Evolutionary conservation across 1,139 yeast species (phyloP), one percentile per base, ranked within the genome.

Genomic region (Taphrina wiesneri): DNA sequence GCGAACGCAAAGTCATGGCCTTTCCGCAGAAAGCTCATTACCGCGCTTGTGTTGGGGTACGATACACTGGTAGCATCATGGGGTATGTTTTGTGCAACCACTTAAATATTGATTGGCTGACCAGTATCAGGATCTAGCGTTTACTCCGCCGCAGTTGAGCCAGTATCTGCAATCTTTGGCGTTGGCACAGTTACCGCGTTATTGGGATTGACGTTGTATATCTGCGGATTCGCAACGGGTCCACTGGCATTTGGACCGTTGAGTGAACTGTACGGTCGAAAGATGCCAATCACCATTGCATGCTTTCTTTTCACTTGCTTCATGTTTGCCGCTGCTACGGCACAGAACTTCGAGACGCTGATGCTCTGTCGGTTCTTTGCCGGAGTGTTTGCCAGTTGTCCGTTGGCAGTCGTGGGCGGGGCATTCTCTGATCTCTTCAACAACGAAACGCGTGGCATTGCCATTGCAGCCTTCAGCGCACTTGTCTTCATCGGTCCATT

Each of bases 381-480:
- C 43, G 97, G 97, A 2, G 80, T 87, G 34, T 81, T 88, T 67
- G 89, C 95, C 0, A 85, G 93, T 4, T 96, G 97, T 6, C 91
- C 96, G 0, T 80, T 91, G 73, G 86, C 96, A 2, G 85, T 90
- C 70, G 96, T 93, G n/a, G 95, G 93, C 68, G 97, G 96, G 68
- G 85, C 96, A 4, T 83, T 90, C 69, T 82, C 87, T 67, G 97
- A 91, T 76, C 77, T 79, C 82, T 65, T 88, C 86, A 77, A 85
- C 87, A 77, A 77, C 84, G 71, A 88, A 86, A 47, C 90, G 89
- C 54, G 86, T 86, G 75, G 77, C 19, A 62, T 86, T 19, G 92
- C 67, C n/a, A 56, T 70, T 15, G 61, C 70, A 77, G 52, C 81
- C 76, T 83, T 80, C 71, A 79, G 83, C 0, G 54, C 63, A 26